Conservation (phyloP, 2,329 filamentous ascomycete species). For the Penicillium sp. region DNA sequence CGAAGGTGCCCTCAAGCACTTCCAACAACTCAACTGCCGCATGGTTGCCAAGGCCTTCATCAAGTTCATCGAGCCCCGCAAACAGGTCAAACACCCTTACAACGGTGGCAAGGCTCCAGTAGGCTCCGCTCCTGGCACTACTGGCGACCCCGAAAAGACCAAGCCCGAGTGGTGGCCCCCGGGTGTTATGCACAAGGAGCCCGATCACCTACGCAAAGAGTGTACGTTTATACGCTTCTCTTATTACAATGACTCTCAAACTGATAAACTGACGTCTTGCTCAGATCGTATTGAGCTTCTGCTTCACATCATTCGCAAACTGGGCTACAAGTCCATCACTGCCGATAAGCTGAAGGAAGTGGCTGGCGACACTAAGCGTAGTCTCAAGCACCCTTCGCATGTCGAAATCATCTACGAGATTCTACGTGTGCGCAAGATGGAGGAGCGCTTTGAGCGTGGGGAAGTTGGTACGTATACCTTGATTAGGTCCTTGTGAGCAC, state of each 20-base stretch:
- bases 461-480: constrained; percentile 41
- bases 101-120: constrained; percentile 46
- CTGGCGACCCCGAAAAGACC: constrained; percentile 47
- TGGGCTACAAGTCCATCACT: constrained; percentile 38
- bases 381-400: constrained; percentile 38
- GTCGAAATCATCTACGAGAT: constrained; percentile 45
- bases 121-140: constrained; percentile 40
- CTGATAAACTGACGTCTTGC: neutral
- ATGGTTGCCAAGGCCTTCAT: constrained; percentile 51
- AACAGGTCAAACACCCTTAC: constrained; percentile 52
- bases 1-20: constrained; percentile 42
- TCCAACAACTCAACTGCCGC: constrained; percentile 51
- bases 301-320: constrained; percentile 45
- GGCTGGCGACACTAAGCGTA: constrained; percentile 42
- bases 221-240: constrained; percentile 35
- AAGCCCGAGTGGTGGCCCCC: constrained; percentile 50
- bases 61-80: constrained; percentile 51
- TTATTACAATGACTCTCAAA: neutral
- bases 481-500: neutral
- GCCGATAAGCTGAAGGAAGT: constrained; percentile 44
- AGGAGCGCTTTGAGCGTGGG: constrained; percentile 44
- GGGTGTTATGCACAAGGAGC: constrained; percentile 51
- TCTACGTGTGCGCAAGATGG: constrained; percentile 42
- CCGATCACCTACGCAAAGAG: constrained; percentile 51
- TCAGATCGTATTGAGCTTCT: constrained; percentile 42